These are phyloP conservation scores for Rheum nobile DNA, from an alignment of 148 eudicot genomes.

Conservation along the genomic window DNA sequence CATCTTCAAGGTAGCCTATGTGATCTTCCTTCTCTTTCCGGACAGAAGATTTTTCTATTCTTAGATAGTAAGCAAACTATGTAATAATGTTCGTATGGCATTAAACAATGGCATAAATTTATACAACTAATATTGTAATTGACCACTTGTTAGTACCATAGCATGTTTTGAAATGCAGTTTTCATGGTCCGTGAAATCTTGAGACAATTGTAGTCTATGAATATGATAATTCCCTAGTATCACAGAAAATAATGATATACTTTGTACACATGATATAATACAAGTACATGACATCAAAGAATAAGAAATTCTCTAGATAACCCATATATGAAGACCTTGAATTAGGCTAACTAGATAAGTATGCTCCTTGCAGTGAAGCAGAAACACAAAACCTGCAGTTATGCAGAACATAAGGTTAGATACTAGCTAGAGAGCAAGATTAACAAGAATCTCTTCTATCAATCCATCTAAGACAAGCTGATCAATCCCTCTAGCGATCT, in stretches of 20 bases:
- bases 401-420: background rate
- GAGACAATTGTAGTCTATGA: too few relatives aligned
- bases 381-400: background rate
- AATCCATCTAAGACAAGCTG: constrained; percentile 37
- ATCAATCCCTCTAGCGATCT: constrained; percentile 36
- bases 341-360: background rate
- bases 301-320: background rate
- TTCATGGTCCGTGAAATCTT: too few relatives aligned
- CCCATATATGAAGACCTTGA: background rate
- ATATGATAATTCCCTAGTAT: background rate
- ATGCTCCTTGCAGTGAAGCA: background rate
- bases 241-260: background rate
- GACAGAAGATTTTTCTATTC: background rate
- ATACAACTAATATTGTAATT: background rate
- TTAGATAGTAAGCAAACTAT: background rate
- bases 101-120: background rate
- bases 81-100: background rate
- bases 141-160: too few relatives aligned
- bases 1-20: background rate
- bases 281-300: background rate
- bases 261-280: background rate
- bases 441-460: constrained; percentile 39
- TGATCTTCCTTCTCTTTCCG: too few relatives aligned
- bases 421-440: background rate
- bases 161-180: too few relatives aligned